Conservation (phyloP, 805 yeast genomes). For the Debaryomyces tyrocola region DNA sequence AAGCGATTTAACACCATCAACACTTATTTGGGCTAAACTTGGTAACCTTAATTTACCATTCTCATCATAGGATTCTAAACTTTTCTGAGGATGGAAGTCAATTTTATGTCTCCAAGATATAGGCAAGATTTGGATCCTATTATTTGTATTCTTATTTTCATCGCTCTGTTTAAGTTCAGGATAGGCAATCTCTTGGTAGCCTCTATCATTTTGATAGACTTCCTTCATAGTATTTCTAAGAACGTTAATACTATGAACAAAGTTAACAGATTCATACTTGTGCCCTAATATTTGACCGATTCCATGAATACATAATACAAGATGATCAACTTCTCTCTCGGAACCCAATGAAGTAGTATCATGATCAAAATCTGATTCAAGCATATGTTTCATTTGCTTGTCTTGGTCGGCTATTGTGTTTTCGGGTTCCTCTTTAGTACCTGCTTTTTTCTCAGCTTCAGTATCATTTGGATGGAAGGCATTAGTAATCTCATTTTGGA, state of each 20-base stretch:
- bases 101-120: slow-evolving; percentile 87
- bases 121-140: slow-evolving; percentile 81
- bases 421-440: slow-evolving; percentile 16
- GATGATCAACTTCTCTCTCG: slow-evolving; percentile 49
- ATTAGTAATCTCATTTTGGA: slow-evolving; percentile 27
- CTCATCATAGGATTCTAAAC: slow-evolving; percentile 32
- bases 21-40: slow-evolving; percentile 66
- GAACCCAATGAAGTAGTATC: slow-evolving; percentile 18
- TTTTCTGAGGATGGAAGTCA: slow-evolving; percentile 54
- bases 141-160: slow-evolving; percentile 34
- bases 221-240: slow-evolving; percentile 58
- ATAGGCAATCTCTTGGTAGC: slow-evolving; percentile 38
- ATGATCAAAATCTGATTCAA: slow-evolving; percentile 51
- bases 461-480: slow-evolving; percentile 19
- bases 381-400: slow-evolving; percentile 38
- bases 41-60: slow-evolving; percentile 52
- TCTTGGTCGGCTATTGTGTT: slow-evolving; percentile 16
- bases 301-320: slow-evolving; percentile 91
- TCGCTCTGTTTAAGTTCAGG: slow-evolving; percentile 20
- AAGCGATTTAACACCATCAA: slow-evolving; percentile 74
- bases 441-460: slow-evolving; percentile 18
- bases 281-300: slow-evolving; percentile 87
- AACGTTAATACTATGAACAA: slow-evolving; percentile 77
- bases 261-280: slow-evolving; percentile 77
- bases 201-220: slow-evolving; percentile 43